A percentile compares a stretch with the other conserved stretches of the same genome.
Evolutionary conservation across 371 early-diverging fungal genomes (phyloP).

Genomic region (Coelomomyces lativittatus): DNA sequence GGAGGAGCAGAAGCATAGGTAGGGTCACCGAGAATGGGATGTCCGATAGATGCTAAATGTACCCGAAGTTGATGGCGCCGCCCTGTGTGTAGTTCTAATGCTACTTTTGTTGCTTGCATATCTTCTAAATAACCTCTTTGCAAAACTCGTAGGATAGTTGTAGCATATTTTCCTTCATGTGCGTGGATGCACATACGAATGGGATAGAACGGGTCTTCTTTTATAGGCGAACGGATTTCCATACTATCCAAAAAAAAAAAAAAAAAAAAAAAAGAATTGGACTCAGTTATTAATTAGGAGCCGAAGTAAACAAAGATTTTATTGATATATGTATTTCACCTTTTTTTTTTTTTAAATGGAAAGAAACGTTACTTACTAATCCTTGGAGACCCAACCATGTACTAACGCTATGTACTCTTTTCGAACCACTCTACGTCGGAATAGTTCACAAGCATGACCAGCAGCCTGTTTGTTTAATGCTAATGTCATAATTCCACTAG

Average conservation of each 20-base stretch:
- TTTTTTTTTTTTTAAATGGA: slow-evolving; percentile 3
- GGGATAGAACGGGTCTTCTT: slow-evolving; percentile 10
- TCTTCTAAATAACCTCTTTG: slow-evolving; percentile 7
- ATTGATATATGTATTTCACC: no score
- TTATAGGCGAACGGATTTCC: slow-evolving; percentile 11
- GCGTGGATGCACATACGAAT: background rate
- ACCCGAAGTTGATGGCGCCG: slow-evolving; percentile 52
- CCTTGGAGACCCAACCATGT: slow-evolving; percentile 10
- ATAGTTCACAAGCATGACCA: slow-evolving; percentile 9
- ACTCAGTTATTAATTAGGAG: background rate
- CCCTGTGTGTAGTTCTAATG: slow-evolving; percentile 37
- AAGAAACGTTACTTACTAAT: slow-evolving; percentile 6
- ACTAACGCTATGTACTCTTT: slow-evolving; percentile 25
- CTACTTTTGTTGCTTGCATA: slow-evolving; percentile 14
- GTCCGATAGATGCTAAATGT: slow-evolving; percentile 35
- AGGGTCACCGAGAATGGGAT: slow-evolving; percentile 45
- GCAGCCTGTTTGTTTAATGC: slow-evolving; percentile 15
- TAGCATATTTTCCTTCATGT: slow-evolving; percentile 4
- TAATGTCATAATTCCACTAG: slow-evolving; percentile 2
- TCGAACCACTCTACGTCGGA: slow-evolving; percentile 11
- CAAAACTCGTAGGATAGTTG: slow-evolving; percentile 8
- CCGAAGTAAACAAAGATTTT: background rate
- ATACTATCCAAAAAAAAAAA: slow-evolving; percentile 4
- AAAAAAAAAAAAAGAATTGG: background rate
- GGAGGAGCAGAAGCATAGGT: slow-evolving; percentile 10